Evolutionary conservation across 805 yeast species (phyloP).

Genomic region (Kazachstania viticola): DNA sequence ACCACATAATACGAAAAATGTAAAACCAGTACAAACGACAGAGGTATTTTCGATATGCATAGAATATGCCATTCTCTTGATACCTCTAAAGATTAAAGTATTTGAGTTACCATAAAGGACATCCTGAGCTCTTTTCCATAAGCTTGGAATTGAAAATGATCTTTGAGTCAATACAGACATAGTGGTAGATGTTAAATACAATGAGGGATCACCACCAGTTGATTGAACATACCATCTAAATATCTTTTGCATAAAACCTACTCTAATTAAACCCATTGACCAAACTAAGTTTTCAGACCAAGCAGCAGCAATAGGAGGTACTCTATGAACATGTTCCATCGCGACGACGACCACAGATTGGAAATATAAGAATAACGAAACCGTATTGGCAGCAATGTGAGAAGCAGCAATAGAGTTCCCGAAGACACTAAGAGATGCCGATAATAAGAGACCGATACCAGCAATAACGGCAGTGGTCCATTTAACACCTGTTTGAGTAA

Average conservation of each 20-base stretch:
- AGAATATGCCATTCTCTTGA: slow-evolving; percentile 65
- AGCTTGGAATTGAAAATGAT: slow-evolving; percentile 8
- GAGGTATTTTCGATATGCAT: slow-evolving; percentile 73
- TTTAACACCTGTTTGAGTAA: slow-evolving; percentile 66
- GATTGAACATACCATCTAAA: slow-evolving; percentile 78
- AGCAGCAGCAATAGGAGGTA: slow-evolving; percentile 86
- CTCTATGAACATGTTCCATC: slow-evolving; percentile 74
- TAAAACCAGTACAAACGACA: slow-evolving; percentile 76
- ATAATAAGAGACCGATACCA: slow-evolving; percentile 72
- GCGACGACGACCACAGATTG: slow-evolving; percentile 76
- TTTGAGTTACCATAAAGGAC: slow-evolving; percentile 39
- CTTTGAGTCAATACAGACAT: slow-evolving; percentile 64
- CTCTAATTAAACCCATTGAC: slow-evolving; percentile 85
- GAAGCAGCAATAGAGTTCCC: slow-evolving; percentile 88
- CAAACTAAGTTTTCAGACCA: slow-evolving; percentile 90
- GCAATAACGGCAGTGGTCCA: slow-evolving; percentile 93
- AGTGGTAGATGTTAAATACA: slow-evolving; percentile 49
- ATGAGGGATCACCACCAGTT: slow-evolving; percentile 79
- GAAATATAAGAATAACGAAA: slow-evolving; percentile 74
- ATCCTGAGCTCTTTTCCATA: slow-evolving; percentile 29
- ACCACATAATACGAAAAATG: slow-evolving; percentile 71
- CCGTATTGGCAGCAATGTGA: slow-evolving; percentile 76
- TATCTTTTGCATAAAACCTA: slow-evolving; percentile 71
- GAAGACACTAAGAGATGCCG: slow-evolving; percentile 72
- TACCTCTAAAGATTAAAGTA: slow-evolving; percentile 69